Evolutionary conservation across 176 grass and related monocot genomes (phyloP), one percentile per base, ranked within the genome.

Genomic region (Lolium rigidum): DNA sequence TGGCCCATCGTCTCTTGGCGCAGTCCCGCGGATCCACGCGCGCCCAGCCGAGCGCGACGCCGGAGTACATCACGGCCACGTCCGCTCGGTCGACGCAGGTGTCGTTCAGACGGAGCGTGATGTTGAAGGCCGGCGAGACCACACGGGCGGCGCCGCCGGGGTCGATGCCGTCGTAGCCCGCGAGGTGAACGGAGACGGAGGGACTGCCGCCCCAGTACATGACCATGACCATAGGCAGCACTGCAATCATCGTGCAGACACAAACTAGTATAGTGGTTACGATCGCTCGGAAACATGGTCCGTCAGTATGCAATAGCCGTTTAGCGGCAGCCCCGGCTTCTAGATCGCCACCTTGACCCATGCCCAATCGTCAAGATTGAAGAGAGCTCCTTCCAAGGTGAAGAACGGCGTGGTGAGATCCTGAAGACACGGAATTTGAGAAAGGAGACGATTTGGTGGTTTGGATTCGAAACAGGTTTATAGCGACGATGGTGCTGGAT

Each of bases 1-100:
- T 74, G 55, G 3, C 44, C 85, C 43, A 52, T 17, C 77, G 56
- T 26, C 77, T 43, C 85, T 61, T 35, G 26, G 0, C 20, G 56
- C 85, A 87, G 85, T 74, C 85, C 68, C 55, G 55, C 3, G 85
- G 66, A 28, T 87, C 85, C 55, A 24, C 77, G 46, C 78, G 77
- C 47, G 78, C 78, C 85, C 78, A 87, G 28, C 85, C 78, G 68
- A 87, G 85, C 68, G 78, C 57, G 20, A 87, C 78, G 68, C 78
- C 85, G 28, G 78, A 81, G 85, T 87, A 81, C 37, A 46, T 3
- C 9, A 87, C 56, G 56, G 85, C 46, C 26, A 81, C 67, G 56
- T 17, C 77, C 13, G 55, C 68, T 44, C 12, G 31, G 77, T 87
- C 77, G 43, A 81, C 68, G 56, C 78, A 87, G 9, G 78, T 80